Base-by-base conservation (phyloP, 805 yeast species). In the Wickerhamomyces subpelliculosus region DNA sequence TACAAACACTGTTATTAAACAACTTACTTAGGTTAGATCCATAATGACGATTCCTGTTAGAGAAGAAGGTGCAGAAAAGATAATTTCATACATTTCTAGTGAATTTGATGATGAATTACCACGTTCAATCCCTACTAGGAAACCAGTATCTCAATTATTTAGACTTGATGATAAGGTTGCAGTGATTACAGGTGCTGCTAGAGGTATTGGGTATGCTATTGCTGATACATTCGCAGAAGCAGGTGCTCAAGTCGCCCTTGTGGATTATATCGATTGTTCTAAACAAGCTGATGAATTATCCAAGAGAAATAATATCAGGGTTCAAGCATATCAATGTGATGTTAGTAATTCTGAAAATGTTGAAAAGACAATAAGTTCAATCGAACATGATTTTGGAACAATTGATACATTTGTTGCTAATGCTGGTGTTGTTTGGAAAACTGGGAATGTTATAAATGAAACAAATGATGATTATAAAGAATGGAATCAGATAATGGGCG, bases 191-290 rank as follows among this genome's bases (percentile, higher is more conserved):
- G 94, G 94, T 30, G 80, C 87, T 7, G 75, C 86, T 16, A 67
- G 80, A 29, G 94, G 94, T 24, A 83, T 84, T 45, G 94, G 93
- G 16, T 72, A 60, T 47, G 84, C 81, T 5, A 83, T 82, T 16
- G 90, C 89, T 29, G 80, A 75, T 58, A 88, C 85, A 1, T 82
- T 65, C 52, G 84, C 87, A 36, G 86, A 82, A 61, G 87, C 88
- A 6, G 94, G 93, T 33, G 90, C 90, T n/a, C 84, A 82, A 44
- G 76, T 84, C 21, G 83, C 83, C 5, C 37, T 52, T 27, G 33
- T 40, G 10, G 44, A 47, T n/a, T 38, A 47, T 10, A 49, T 41
- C 5, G 44, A 41, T 22, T 42, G 22, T 16, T 23, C 26, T 3
- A 24, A 44, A 21, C 34, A 50, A 18, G 44, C 80, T 17, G 75